phyloP scores from a whole-genome alignment of 1,284 basidiomycete species.

The Ustilago esculenta region DNA sequence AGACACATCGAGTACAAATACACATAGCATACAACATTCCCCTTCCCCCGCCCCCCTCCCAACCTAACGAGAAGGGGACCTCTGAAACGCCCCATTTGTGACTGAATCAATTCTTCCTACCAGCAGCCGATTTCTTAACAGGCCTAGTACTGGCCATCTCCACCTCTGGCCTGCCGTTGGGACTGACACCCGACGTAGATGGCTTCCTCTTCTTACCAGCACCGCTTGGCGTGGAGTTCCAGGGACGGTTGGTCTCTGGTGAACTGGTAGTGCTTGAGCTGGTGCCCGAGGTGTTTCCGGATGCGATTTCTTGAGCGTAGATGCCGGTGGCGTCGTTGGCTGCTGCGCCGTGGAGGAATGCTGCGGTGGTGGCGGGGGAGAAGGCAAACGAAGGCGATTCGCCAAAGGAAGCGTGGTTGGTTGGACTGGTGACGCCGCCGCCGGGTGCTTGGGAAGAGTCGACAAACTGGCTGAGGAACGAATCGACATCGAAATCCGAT shows the following conservation, averaged over 20 bases:
- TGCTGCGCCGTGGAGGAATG: constrained; percentile 28
- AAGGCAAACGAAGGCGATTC: constrained; percentile 40
- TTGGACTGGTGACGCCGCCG: constrained; percentile 33
- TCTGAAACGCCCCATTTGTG: too few species aligned
- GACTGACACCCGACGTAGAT: constrained; percentile 1
- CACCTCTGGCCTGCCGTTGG: constrained; percentile 8
- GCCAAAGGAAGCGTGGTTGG: constrained; percentile 9
- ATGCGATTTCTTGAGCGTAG: constrained; percentile 15
- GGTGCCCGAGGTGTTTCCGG: background rate
- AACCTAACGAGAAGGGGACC: too few species aligned
- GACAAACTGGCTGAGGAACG: constrained; percentile 58
- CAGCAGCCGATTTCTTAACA: constrained; percentile 16
- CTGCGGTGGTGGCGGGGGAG: constrained; percentile 39
- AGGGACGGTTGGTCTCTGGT: background rate
- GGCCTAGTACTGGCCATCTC: constrained; percentile 18
- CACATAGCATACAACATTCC: constrained; percentile 1
- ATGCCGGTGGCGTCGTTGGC: constrained; percentile 6
- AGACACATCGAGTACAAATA: constrained; percentile 18
- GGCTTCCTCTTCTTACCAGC: constrained; percentile 39
- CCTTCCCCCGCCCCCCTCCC: background rate
- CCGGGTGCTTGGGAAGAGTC: constrained; percentile 46
- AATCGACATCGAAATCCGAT: constrained; percentile 60
- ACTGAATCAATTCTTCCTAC: constrained; percentile 3
- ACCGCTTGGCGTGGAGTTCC: background rate
- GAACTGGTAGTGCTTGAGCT: constrained; percentile 8